phyloP scores from a whole-genome alignment of 1,284 basidiomycete species.

The Malassezia japonica region DNA sequence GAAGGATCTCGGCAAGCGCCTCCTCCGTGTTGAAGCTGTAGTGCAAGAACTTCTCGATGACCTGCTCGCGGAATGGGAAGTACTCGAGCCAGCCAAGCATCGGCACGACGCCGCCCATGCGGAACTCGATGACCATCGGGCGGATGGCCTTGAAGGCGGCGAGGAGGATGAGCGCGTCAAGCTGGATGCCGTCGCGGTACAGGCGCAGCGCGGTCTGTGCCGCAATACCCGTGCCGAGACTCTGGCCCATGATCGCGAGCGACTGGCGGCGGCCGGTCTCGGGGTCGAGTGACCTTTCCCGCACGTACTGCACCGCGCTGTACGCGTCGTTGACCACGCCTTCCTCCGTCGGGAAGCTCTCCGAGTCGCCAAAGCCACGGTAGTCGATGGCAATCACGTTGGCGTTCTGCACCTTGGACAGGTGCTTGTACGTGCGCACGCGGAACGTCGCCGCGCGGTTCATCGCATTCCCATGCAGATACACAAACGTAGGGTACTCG shows the following conservation, averaged over 20 bases:
- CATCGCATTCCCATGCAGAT: conserved; percentile 80
- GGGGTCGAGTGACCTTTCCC: conserved; percentile 25
- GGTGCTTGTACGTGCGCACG: conserved; percentile 57
- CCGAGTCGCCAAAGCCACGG: conserved; percentile 82
- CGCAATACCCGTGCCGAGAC: conserved; percentile 69
- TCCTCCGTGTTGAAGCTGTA: conserved; percentile 54
- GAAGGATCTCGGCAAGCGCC: conserved; percentile 15
- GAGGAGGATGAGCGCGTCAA: conserved; percentile 61
- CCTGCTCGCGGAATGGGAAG: conserved; percentile 58
- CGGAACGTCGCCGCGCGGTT: conserved; percentile 63
- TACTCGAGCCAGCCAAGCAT: conserved; percentile 62
- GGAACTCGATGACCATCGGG: conserved; percentile 62
- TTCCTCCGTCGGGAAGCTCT: conserved; percentile 63
- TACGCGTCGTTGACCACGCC: conserved; percentile 69
- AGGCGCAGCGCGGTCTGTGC: conserved; percentile 59
- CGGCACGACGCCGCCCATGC: conserved; percentile 55
- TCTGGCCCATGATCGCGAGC: conserved; percentile 68
- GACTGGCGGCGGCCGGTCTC: conserved; percentile 50
- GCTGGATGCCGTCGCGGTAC: conserved; percentile 34
- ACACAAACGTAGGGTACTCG: conserved; percentile 25
- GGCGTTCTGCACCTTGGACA: conserved; percentile 58
- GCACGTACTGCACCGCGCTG: conserved; percentile 70
- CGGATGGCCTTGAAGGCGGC: conserved; percentile 67
- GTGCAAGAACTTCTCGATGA: conserved; percentile 56
- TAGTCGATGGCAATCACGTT: conserved; percentile 82